phyloP scores from a whole-genome alignment of 768 basidiomycete species.

The Saitozyma sp. region DNA sequence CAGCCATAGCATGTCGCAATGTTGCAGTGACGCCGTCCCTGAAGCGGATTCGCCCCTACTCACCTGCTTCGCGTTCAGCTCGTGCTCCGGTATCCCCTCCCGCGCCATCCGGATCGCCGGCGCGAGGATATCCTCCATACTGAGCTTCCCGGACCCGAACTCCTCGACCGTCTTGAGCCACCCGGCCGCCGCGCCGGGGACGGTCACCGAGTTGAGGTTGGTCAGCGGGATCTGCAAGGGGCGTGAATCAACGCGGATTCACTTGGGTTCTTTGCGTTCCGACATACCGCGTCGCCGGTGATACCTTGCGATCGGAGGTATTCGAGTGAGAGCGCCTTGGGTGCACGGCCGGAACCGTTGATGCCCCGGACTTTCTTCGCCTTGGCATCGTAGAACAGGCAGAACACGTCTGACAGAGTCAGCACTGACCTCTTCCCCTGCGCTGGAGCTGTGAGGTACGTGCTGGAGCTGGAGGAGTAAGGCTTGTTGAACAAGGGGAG shows the following conservation, averaged over 20 bases:
- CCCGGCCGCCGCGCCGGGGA: constrained; percentile 81
- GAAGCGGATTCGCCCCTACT: constrained; percentile 27
- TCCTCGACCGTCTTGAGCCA: constrained; percentile 86
- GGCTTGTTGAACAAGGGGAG: too few species aligned
- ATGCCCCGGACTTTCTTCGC: constrained; percentile 79
- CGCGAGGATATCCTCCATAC: constrained; percentile 69
- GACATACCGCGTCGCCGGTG: constrained; percentile 55
- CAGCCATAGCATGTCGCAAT: constrained; percentile 3
- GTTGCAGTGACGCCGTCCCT: constrained; percentile 7
- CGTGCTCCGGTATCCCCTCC: constrained; percentile 89
- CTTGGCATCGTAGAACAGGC: constrained; percentile 84
- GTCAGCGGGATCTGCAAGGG: constrained; percentile 65
- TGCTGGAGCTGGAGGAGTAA: too few species aligned
- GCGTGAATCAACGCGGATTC: background rate
- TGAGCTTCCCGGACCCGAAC: constrained; percentile 74
- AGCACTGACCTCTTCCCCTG: background rate
- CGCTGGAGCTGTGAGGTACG: too few species aligned
- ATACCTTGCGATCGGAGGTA: constrained; percentile 70
- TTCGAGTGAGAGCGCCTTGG: constrained; percentile 73
- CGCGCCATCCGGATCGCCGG: constrained; percentile 92
- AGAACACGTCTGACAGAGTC: constrained; percentile 59
- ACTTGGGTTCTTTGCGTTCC: background rate
- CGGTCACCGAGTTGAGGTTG: constrained; percentile 77
- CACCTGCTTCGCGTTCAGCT: constrained; percentile 68
- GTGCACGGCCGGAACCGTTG: constrained; percentile 89